Conservation (phyloP, 2,329 filamentous ascomycete genomes). For the Aspergillus clavatus region DNA sequence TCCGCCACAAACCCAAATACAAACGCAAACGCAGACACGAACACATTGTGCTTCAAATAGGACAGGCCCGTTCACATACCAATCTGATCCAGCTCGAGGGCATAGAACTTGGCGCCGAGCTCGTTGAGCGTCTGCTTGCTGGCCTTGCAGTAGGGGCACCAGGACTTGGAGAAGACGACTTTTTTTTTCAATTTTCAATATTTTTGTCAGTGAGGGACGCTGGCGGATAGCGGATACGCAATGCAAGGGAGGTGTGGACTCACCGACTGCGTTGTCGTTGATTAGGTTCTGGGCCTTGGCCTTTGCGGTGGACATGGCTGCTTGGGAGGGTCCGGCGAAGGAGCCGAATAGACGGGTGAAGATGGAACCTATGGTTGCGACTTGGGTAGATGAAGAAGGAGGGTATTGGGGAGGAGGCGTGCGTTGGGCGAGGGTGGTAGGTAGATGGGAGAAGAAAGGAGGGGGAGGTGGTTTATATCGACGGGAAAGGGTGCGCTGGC, state of each 20-base stretch:
- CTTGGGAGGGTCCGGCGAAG: slow-evolving; percentile 51
- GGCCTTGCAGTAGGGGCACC: slow-evolving; percentile 85
- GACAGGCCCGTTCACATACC: too few species aligned
- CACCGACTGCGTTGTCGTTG: slow-evolving; percentile 80
- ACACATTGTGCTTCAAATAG: too few species aligned
- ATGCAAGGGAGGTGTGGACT: slow-evolving; percentile 32
- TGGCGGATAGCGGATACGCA: too few species aligned
- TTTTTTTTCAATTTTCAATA: not conserved
- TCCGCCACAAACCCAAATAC: too few species aligned
- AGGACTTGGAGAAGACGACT: slow-evolving; percentile 94
- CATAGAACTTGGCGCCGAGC: slow-evolving; percentile 65
- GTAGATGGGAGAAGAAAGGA: too few species aligned
- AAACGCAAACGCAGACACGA: too few species aligned
- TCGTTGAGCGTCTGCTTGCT: slow-evolving; percentile 71
- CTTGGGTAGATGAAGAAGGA: not conserved
- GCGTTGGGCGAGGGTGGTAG: not conserved
- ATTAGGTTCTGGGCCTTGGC: slow-evolving; percentile 81
- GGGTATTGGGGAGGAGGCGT: not conserved
- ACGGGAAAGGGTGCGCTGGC: not conserved
- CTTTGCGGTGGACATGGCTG: slow-evolving; percentile 76
- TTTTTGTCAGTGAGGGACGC: not conserved
- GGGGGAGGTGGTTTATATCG: slow-evolving; percentile 1
- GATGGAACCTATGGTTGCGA: slow-evolving; percentile 61
- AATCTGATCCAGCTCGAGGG: slow-evolving; percentile 79
- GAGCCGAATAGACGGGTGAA: slow-evolving; percentile 66